phyloP scores from a whole-genome alignment of 805 yeast genomes.

The Saturnispora gosingensis region DNA sequence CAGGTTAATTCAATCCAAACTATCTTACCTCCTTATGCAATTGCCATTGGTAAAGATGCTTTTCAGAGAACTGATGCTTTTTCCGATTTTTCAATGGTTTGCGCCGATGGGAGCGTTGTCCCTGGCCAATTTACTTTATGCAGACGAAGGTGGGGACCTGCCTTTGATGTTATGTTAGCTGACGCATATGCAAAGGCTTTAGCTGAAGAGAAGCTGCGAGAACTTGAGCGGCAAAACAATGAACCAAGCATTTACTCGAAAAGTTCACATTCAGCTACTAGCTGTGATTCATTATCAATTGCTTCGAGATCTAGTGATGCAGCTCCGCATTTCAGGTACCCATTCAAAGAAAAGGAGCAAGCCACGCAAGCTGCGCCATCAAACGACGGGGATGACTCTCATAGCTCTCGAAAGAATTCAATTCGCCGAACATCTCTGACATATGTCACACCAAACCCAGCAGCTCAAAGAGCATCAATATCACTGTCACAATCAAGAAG shows the following conservation, averaged over 20 bases:
- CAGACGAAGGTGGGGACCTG: conserved; percentile 70
- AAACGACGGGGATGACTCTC: conserved; percentile 13
- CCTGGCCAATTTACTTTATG: conserved; percentile 53
- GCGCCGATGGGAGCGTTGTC: conserved; percentile 61
- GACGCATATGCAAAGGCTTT: conserved; percentile 56
- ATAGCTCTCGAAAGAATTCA: conserved; percentile 15
- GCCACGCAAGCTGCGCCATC: background rate
- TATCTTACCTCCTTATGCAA: conserved; percentile 68
- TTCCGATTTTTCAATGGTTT: conserved; percentile 63
- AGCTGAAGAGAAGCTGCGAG: conserved; percentile 18
- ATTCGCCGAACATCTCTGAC: background rate
- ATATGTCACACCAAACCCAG: conserved; percentile 4
- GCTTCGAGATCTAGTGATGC: conserved; percentile 7
- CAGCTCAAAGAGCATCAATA: conserved; percentile 9
- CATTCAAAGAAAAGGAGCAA: conserved; percentile 46
- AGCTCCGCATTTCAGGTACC: conserved; percentile 57
- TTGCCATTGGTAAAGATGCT: conserved; percentile 68
- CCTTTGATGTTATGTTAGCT: conserved; percentile 52
- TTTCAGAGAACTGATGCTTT: conserved; percentile 55
- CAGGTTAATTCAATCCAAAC: conserved; percentile 59
- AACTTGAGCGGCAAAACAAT: background rate
- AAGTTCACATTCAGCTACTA: background rate
- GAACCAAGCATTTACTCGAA: conserved; percentile 2
- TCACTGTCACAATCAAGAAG: conserved; percentile 16
- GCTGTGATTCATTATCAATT: conserved; percentile 12